Base-by-base conservation (phyloP, 2,329 filamentous ascomycete species). In the Scedosporium boydii region DNA sequence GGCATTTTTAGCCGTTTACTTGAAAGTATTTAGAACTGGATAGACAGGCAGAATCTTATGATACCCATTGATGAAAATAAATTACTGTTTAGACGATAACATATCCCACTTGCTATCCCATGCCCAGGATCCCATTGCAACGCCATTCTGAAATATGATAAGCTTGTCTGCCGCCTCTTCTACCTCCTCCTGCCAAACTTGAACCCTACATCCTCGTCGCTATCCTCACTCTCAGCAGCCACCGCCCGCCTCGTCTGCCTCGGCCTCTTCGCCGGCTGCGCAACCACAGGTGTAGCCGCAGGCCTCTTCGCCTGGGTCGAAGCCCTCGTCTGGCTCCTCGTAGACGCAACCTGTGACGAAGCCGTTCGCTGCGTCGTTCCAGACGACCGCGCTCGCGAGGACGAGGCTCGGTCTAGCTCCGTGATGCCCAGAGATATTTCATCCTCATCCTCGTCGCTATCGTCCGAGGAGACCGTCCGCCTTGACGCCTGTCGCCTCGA, bases 121-220 rank as follows among this genome's bases (percentile, higher is more conserved):
- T 38, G 34, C 10, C 34, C 34, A 38, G 34, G 34, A 38, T 38
- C 34, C 34, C 34, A 9, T 9, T 3, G 34, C 38, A 61, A 53
- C 23, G 44, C 29, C 41, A 34, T 62, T 38, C 34, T 12, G 34
- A 4, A 56, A 56, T 18, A 60, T 23, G 10, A 29, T 18, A 60
- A 14, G 26, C 21, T 14, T 56, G 14, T 55, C 46, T 18, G n/a
- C 7, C 12, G 6, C 9, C 7, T 14, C 23, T 18, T 23, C 41
- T 9, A 51, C 12, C 38, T 48, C 59, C 82, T 75, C 69, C 77
- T 79, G 34, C 81, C 78, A 69, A 85, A 86, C 61, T 77, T 76
- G 68, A 86, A 86, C 66, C 79, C 79, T 59, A 83, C 74, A 67
- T 80, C 82, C 63, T 85, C 82, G 55, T 85, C 82, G 64, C 80